A percentile compares a stretch with the other conserved stretches of the same genome.
These are phyloP conservation scores for Syzygium malaccense DNA, from an alignment of 441 rosid species.

Conservation along the genomic window DNA sequence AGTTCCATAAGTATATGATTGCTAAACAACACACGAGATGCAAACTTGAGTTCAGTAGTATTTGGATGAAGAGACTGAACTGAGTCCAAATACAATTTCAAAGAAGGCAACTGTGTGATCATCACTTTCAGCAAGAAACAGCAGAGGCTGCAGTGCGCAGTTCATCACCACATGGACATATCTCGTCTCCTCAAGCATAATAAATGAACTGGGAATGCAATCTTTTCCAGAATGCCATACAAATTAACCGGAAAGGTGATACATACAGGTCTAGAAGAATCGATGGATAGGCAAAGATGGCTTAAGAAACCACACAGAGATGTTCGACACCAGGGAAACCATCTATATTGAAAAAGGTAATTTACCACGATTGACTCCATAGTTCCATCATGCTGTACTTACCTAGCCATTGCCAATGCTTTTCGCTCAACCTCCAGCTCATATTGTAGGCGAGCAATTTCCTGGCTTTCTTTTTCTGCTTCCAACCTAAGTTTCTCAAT, in stretches of 20 bases:
- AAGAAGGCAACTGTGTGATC: background rate
- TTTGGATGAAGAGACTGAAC: background rate
- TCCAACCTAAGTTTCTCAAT: constrained; percentile 51
- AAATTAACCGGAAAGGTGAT: background rate
- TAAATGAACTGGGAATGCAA: background rate
- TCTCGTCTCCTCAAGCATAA: background rate
- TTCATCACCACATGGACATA: background rate
- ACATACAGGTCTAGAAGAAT: background rate
- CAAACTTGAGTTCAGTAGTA: background rate
- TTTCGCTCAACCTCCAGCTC: constrained; percentile 84
- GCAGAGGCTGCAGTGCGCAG: background rate
- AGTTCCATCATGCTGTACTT: constrained; percentile 1
- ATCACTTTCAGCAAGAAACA: background rate
- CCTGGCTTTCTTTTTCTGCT: constrained; percentile 67
- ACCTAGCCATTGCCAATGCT: constrained; percentile 93
- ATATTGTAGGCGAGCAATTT: constrained; percentile 59
- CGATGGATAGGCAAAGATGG: background rate
- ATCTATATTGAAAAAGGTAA: background rate
- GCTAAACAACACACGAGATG: background rate
- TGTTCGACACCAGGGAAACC: background rate
- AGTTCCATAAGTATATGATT: background rate
- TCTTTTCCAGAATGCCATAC: background rate
- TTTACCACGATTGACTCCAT: background rate
- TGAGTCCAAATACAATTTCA: background rate
- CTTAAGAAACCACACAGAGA: background rate